phyloP scores from a whole-genome alignment of 768 basidiomycete species.

The Macrolepiota dolichaula region DNA sequence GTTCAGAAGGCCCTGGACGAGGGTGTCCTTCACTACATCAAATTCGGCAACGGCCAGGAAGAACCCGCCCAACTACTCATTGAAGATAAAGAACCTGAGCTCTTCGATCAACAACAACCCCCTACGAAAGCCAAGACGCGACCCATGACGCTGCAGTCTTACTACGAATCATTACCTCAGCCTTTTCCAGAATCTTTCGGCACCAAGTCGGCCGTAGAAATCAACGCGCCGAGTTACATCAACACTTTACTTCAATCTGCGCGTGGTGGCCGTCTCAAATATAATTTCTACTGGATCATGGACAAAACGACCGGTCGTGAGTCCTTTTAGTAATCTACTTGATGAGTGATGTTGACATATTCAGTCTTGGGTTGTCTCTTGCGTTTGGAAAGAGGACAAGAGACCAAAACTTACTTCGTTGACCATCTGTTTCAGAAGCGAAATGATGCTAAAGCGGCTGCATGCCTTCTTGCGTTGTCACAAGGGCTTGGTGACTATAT shows the following conservation, averaged over 20 bases:
- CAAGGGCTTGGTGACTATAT: conserved; percentile 58
- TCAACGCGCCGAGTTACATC: conserved; percentile 54
- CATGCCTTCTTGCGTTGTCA: conserved; percentile 61
- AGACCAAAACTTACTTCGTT: conserved; percentile 54
- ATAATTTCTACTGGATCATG: conserved; percentile 39
- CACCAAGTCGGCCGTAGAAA: conserved; percentile 40
- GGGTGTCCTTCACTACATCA: conserved; percentile 58
- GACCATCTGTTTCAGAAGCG: conserved; percentile 61
- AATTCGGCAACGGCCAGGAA: conserved; percentile 48
- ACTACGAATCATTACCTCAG: conserved; percentile 62
- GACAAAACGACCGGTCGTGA: conserved; percentile 41
- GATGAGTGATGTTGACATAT: background rate
- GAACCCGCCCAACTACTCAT: conserved; percentile 22
- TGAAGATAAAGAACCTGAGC: background rate
- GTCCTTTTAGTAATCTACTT: conserved; percentile 20
- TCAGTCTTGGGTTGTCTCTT: conserved; percentile 48
- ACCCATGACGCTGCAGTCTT: conserved; percentile 45
- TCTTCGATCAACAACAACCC: conserved; percentile 4
- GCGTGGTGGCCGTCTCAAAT: conserved; percentile 42
- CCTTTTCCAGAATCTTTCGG: conserved; percentile 58
- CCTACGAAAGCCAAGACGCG: background rate
- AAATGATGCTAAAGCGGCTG: conserved; percentile 67
- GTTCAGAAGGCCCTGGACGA: conserved; percentile 50
- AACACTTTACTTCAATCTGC: conserved; percentile 49
- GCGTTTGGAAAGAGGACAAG: conserved; percentile 49